These are phyloP conservation scores for Pestalotiopsis sp. DNA, from an alignment of 2,329 filamentous ascomycete species.

Conservation along the genomic window DNA sequence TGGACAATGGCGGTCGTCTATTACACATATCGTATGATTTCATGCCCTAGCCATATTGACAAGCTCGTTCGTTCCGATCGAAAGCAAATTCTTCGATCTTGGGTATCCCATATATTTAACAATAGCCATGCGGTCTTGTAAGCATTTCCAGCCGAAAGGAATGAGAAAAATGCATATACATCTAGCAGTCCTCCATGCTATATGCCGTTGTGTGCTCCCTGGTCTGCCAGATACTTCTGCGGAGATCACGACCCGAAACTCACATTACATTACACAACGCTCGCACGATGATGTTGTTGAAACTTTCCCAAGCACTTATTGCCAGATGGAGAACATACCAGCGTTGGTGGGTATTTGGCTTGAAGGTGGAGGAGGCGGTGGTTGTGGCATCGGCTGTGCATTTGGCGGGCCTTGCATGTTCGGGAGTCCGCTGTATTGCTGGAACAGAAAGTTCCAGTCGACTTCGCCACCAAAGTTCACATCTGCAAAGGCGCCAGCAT, in stretches of 20 bases:
- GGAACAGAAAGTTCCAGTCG: conserved; percentile 34
- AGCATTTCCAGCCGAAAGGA: neutral
- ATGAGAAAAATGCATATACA: neutral
- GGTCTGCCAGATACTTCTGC: too few species aligned
- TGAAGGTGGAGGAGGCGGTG: neutral
- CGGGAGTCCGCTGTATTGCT: conserved; percentile 31
- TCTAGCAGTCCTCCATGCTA: neutral
- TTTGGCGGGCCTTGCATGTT: neutral
- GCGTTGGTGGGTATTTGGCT: neutral
- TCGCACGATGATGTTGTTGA: neutral
- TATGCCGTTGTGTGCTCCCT: too few species aligned
- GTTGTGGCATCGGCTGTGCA: neutral
- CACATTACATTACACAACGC: neutral
- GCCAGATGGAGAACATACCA: conserved; percentile 1
- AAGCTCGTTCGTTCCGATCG: neutral
- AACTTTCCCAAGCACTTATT: neutral
- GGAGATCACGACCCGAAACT: neutral
- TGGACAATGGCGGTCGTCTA: neutral
- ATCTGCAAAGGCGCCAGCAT: conserved; percentile 31
- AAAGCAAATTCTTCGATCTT: neutral
- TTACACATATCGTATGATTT: neutral
- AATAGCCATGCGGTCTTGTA: neutral
- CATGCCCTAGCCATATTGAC: neutral
- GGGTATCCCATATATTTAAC: neutral
- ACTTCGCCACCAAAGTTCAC: conserved; percentile 35